These are phyloP conservation scores for Nicotiana paniculata DNA, from an alignment of 257 asterid species.

Conservation along the genomic window DNA sequence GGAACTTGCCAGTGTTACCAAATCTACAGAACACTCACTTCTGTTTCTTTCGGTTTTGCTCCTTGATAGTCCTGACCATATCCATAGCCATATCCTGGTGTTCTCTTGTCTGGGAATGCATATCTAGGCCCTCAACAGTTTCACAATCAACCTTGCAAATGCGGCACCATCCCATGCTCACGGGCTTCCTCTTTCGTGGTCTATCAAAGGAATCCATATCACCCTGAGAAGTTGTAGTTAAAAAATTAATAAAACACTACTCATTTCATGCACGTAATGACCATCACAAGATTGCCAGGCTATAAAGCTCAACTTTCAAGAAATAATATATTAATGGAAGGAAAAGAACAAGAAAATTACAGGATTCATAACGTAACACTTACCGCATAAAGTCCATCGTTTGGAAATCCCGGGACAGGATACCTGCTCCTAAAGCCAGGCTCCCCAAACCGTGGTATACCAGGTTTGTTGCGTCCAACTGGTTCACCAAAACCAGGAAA, in stretches of 20 bases:
- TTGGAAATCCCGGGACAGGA: slow-evolving; percentile 44
- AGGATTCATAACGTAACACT: slow-evolving; percentile 19
- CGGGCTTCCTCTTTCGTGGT: slow-evolving; percentile 59
- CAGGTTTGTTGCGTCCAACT: slow-evolving; percentile 33
- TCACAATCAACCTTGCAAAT: slow-evolving; percentile 80
- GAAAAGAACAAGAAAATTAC: neutral
- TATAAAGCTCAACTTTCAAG: neutral
- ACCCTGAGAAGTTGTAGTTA: slow-evolving; percentile 37
- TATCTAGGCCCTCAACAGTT: slow-evolving; percentile 70
- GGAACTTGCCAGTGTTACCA: slow-evolving; percentile 3
- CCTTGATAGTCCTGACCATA: slow-evolving; percentile 64
- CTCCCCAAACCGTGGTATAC: slow-evolving; percentile 49
- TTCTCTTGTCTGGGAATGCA: slow-evolving; percentile 83
- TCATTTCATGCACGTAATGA: neutral
- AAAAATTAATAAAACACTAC: neutral
- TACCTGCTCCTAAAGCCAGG: slow-evolving; percentile 58
- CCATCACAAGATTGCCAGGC: neutral
- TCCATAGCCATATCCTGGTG: slow-evolving; percentile 89
- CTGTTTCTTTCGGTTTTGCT: slow-evolving; percentile 53
- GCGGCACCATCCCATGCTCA: slow-evolving; percentile 83
- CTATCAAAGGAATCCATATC: slow-evolving; percentile 46
- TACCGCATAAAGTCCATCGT: slow-evolving; percentile 42
- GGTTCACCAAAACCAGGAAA: slow-evolving; percentile 42
- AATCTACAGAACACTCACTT: slow-evolving; percentile 32
- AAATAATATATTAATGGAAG: neutral